Conservation (phyloP, 495 filamentous ascomycete species). For the Penicillium herquei region DNA sequence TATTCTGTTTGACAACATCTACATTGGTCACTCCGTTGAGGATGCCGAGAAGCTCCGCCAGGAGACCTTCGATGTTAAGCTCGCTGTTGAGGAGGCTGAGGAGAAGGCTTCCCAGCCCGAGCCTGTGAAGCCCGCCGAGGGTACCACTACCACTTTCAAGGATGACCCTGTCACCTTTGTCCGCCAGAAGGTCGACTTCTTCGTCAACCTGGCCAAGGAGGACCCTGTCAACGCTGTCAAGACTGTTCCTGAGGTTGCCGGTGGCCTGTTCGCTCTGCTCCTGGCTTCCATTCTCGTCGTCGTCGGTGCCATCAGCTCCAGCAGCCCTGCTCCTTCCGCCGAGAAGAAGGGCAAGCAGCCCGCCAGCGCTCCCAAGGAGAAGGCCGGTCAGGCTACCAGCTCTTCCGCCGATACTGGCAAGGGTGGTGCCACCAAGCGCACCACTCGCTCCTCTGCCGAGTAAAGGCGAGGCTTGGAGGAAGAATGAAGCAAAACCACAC, state of each 20-base stretch:
- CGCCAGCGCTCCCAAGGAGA: slow-evolving; percentile 73
- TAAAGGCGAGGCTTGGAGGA: slow-evolving; percentile 21
- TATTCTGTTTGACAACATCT: slow-evolving; percentile 99
- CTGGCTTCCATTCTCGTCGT: slow-evolving; percentile 68
- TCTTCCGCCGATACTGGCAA: slow-evolving; percentile 66
- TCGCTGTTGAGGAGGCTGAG: slow-evolving; percentile 75
- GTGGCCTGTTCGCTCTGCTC: slow-evolving; percentile 66
- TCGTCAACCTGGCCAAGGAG: slow-evolving; percentile 78
- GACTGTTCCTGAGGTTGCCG: slow-evolving; percentile 88
- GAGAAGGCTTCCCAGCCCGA: slow-evolving; percentile 84
- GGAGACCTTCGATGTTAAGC: slow-evolving; percentile 93
- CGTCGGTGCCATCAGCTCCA: slow-evolving; percentile 54
- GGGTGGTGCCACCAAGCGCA: slow-evolving; percentile 64
- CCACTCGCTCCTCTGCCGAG: slow-evolving; percentile 57
- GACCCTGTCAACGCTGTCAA: slow-evolving; percentile 89
- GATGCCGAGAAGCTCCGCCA: slow-evolving; percentile 88
- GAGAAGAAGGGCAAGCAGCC: slow-evolving; percentile 71
- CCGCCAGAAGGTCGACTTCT: slow-evolving; percentile 88
- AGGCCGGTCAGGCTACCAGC: slow-evolving; percentile 66
- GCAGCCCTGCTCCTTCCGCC: slow-evolving; percentile 53
- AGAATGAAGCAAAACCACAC: slow-evolving; percentile 12
- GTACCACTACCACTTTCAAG: slow-evolving; percentile 82
- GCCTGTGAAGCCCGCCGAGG: slow-evolving; percentile 59
- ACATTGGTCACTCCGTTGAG: slow-evolving; percentile 95
- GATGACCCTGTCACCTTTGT: slow-evolving; percentile 89